phyloP scores from a whole-genome alignment of 805 yeast genomes.

The Lachancea kluyveri region DNA sequence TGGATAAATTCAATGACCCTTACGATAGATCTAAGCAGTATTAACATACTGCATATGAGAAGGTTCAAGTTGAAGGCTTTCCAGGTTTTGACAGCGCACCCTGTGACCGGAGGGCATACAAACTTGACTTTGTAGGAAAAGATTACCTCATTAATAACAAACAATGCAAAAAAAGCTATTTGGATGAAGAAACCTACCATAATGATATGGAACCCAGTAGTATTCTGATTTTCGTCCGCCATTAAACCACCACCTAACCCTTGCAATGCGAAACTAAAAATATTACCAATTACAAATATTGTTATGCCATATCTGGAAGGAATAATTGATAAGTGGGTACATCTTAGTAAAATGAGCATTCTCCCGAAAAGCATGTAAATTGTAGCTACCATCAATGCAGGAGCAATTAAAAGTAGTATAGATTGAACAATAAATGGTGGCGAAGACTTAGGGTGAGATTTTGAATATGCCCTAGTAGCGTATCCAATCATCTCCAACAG shows the following conservation, averaged over 20 bases:
- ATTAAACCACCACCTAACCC: constrained; percentile 26
- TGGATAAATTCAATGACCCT: constrained; percentile 25
- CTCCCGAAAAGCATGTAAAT: constrained; percentile 27
- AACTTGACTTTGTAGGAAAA: constrained; percentile 8
- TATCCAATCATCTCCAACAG: constrained; percentile 22
- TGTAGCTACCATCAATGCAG: constrained; percentile 26
- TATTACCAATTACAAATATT: constrained; percentile 26
- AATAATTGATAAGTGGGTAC: constrained; percentile 6
- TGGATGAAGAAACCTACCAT: constrained; percentile 28
- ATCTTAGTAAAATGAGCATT: constrained; percentile 10
- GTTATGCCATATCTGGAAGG: constrained; percentile 17
- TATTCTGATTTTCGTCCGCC: constrained; percentile 4
- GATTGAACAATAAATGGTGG: constrained; percentile 21
- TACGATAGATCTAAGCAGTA: constrained; percentile 24
- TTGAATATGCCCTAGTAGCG: constrained; percentile 15
- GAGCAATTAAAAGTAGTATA: constrained; percentile 23
- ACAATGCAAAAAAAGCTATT: constrained; percentile 21
- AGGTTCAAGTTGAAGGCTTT: constrained; percentile 7
- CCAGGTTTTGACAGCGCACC: constrained; percentile 8
- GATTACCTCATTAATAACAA: constrained; percentile 13
- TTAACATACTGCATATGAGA: constrained; percentile 10
- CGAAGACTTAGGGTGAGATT: constrained; percentile 4
- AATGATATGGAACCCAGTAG: constrained; percentile 17
- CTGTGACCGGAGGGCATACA: constrained; percentile 1
- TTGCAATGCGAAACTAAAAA: constrained; percentile 24